Evolutionary conservation across 495 filamentous ascomycete species (phyloP), one percentile per base, ranked within the genome.

Genomic region (Talaromyces nanjingensis): DNA sequence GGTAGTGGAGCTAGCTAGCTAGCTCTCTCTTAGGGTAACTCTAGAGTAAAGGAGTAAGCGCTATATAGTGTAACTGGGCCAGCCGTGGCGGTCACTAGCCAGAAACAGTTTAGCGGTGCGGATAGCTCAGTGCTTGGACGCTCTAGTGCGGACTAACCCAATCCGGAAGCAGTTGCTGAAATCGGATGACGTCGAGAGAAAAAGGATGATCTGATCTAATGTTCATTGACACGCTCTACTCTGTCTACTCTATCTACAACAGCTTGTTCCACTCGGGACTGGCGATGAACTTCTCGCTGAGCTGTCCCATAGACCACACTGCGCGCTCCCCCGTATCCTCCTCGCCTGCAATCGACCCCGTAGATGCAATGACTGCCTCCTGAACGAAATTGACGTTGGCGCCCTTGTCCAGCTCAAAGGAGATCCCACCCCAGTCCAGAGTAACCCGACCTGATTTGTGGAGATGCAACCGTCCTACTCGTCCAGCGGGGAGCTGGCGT

Each of bases 381-480:
- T 81, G 79, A 16, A 76, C 70, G 64, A 80, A 81, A 31, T 75
- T 73, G 49, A 79, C 79, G 0, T 71, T 68, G 11, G 79, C 72
- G 6, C 74, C 79, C 24, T 74, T 73, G 63, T 78, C 76, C 33
- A 81, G 65, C 59, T 80, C 77, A 62, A 81, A 77, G 66, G 71
- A 78, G 60, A 79, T 77, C 22, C 79, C 77, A 42, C 81, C 80
- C 81, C 81, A 84, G 47, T 79, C 74, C 65, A 81, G 71, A 14
- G 74, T 78, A 25, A 83, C 74, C 14, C 73, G 70, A 5, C 80
- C 80, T 39, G 79, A 81, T 11, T 74, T 74, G 70, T 84, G 81
- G 5, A 85, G 79, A 58, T 81, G 85, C 33, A 82, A 68, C 29
- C 84, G 85, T 68, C 80, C 86, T 33, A 83, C 78, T 39, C 79